These are phyloP conservation scores for Globisporangium alternatum DNA, from an alignment of 352 stramenopile species.

Conservation along the genomic window DNA sequence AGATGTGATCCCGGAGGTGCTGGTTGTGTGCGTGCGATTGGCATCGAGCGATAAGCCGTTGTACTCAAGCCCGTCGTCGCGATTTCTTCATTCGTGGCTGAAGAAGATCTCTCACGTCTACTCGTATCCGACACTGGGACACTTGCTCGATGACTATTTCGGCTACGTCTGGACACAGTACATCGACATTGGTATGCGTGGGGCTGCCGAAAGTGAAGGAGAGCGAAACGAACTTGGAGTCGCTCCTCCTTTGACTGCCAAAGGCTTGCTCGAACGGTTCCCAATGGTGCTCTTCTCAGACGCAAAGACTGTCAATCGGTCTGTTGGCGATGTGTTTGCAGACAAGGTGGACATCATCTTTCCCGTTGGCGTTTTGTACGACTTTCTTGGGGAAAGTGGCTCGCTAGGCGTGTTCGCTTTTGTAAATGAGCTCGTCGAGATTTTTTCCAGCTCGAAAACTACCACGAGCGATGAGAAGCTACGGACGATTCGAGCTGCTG, in stretches of 20 bases:
- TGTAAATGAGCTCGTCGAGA: conserved; percentile 26
- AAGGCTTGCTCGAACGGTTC: conserved; percentile 32
- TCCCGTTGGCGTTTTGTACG: conserved; percentile 40
- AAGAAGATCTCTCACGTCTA: conserved; percentile 42
- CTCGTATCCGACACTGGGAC: conserved; percentile 34
- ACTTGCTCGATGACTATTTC: conserved; percentile 71
- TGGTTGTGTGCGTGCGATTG: conserved; percentile 51
- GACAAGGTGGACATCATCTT: conserved; percentile 54
- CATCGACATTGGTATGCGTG: conserved; percentile 11
- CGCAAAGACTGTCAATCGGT: not conserved
- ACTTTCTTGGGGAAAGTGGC: conserved; percentile 25
- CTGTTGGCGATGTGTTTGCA: conserved; percentile 11
- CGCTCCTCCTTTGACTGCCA: conserved; percentile 16
- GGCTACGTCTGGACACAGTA: conserved; percentile 48
- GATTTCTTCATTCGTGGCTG: conserved; percentile 46
- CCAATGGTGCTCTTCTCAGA: conserved; percentile 24
- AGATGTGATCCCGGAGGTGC: conserved; percentile 43
- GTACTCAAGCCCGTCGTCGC: conserved; percentile 32
- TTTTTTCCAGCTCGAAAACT: not conserved
- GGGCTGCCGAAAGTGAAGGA: conserved; percentile 14
- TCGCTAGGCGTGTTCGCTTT: conserved; percentile 26
- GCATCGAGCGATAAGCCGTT: conserved; percentile 31
- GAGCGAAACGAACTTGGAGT: conserved; percentile 6
- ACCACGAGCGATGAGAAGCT: not conserved
- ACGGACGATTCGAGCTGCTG: conserved; percentile 11